These are phyloP conservation scores for Yamadazyma atlantica DNA, from an alignment of 1,139 yeast species.

Conservation along the genomic window DNA sequence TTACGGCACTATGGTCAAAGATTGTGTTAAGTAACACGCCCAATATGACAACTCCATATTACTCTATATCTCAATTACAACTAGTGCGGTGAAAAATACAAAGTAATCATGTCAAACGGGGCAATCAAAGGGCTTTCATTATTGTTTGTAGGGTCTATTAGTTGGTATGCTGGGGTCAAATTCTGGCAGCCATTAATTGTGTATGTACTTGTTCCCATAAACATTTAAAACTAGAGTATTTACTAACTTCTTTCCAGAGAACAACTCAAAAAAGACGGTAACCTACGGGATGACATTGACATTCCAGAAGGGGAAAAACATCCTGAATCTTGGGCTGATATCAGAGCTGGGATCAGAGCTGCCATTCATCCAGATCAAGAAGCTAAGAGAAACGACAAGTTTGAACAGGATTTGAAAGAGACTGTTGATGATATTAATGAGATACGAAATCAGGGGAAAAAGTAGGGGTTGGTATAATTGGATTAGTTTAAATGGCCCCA, in stretches of 20 bases:
- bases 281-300: slow-evolving; percentile 56
- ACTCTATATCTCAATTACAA: background rate
- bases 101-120: slow-evolving; percentile 21
- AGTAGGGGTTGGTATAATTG: too few species aligned
- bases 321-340: slow-evolving; percentile 42
- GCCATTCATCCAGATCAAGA: slow-evolving; percentile 22
- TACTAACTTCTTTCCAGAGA: slow-evolving; percentile 39
- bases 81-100: background rate
- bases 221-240: background rate
- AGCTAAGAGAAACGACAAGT: slow-evolving; percentile 7
- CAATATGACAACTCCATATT: background rate
- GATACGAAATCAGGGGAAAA: background rate
- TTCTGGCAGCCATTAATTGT: slow-evolving; percentile 75
- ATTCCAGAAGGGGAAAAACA: slow-evolving; percentile 44
- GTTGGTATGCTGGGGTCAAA: slow-evolving; percentile 56
- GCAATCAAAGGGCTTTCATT: slow-evolving; percentile 27
- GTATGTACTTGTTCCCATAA: slow-evolving; percentile 36
- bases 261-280: slow-evolving; percentile 66
- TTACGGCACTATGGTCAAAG: too few species aligned
- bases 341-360: slow-evolving; percentile 27
- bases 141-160: slow-evolving; percentile 33
- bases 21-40: background rate
- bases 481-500: too few species aligned
- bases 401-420: slow-evolving; percentile 8
- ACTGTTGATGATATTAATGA: slow-evolving; percentile 5